These are phyloP conservation scores for Didymellaceae sp. DNA, from an alignment of 2,329 filamentous ascomycete species.

Conservation along the genomic window DNA sequence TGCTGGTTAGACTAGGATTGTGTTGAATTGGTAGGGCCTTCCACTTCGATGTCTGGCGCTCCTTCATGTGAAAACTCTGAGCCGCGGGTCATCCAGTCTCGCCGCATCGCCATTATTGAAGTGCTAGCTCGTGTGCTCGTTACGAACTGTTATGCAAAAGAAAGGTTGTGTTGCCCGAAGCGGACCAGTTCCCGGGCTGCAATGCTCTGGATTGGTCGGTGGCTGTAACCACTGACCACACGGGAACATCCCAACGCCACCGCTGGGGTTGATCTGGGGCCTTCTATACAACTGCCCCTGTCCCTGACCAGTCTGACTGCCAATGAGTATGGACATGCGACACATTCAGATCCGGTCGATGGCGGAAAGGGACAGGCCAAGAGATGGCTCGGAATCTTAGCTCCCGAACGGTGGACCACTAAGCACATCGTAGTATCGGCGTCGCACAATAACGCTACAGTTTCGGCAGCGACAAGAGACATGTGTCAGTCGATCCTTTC, in stretches of 20 bases:
- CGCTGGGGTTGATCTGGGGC: slow-evolving; percentile 13
- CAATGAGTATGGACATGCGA: slow-evolving; percentile 11
- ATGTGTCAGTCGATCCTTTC: slow-evolving; percentile 27
- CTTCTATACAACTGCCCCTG: slow-evolving; percentile 14
- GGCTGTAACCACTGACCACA: slow-evolving; percentile 16
- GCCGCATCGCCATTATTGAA: slow-evolving; percentile 22
- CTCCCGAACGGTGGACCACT: slow-evolving; percentile 20
- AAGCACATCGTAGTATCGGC: slow-evolving; percentile 14
- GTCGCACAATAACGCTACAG: slow-evolving; percentile 10
- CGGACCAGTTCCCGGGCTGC: slow-evolving; percentile 21
- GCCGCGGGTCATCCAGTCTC: slow-evolving; percentile 16
- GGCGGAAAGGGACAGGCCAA: slow-evolving; percentile 16
- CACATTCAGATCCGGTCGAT: slow-evolving; percentile 13
- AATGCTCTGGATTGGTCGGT: slow-evolving; percentile 24
- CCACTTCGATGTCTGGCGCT: slow-evolving; percentile 7
- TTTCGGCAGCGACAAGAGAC: slow-evolving; percentile 17
- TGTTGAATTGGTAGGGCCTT: slow-evolving; percentile 7
- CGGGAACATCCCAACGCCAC: slow-evolving; percentile 13
- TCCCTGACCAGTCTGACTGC: slow-evolving; percentile 17
- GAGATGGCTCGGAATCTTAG: slow-evolving; percentile 12
- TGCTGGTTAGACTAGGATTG: too few species aligned
- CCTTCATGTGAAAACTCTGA: slow-evolving; percentile 31
- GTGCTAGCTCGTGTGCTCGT: slow-evolving; percentile 24
- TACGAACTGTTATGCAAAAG: slow-evolving; percentile 20
- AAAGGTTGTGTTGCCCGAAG: slow-evolving; percentile 22